Base-by-base conservation (phyloP, 192 early-diverging fungal species). In the Coemansia sp. region DNA sequence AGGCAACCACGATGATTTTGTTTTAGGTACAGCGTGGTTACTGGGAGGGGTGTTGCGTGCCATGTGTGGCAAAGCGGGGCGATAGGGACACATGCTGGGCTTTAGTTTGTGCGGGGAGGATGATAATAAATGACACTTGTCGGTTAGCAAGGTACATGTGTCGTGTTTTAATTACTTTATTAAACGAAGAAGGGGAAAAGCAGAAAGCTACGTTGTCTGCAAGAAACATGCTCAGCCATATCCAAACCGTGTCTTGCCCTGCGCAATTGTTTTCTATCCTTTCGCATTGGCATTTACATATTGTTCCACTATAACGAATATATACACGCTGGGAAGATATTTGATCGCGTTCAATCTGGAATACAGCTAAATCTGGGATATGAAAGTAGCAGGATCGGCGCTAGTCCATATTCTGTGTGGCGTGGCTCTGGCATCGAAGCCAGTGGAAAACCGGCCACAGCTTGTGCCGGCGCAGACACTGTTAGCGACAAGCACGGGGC, bases 351-450 rank as follows among this genome's bases (percentile, higher is more conserved):
- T 11, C 19, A 48, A 48, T 5, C 45, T 11, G 45, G 45, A 22
- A 10, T 25, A 27, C 22, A 11, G 11, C 8, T 1, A 48, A 31
- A 7, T 36, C 27, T 36, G 33, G 22, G 33, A 27, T 13, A 64
- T 64, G 64, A 65, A 50, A 33, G 22, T 57, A 23, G 34, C 34
- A 50, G 34, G 33, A 41, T 44, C 55, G 34, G 55, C 27, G 31
- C 40, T 57, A 20, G 55, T 47, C 33, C 30, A 30, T 33, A 45
- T 36, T 28, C 14, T 65, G 15, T 58, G 64, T 25, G 30, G 52
- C 31, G 64, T 33, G 11, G 55, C 47, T 19, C 17, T 45, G 28
- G 54, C 25, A 37, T 33, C 30, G 15, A 8, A 31, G 19, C 7
- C 10, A 54, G 29, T 17, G 6, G n/a, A 17, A 8, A 8, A 31